phyloP scores from a whole-genome alignment of 139 green algal species.

The Dunaliella primolecta region DNA sequence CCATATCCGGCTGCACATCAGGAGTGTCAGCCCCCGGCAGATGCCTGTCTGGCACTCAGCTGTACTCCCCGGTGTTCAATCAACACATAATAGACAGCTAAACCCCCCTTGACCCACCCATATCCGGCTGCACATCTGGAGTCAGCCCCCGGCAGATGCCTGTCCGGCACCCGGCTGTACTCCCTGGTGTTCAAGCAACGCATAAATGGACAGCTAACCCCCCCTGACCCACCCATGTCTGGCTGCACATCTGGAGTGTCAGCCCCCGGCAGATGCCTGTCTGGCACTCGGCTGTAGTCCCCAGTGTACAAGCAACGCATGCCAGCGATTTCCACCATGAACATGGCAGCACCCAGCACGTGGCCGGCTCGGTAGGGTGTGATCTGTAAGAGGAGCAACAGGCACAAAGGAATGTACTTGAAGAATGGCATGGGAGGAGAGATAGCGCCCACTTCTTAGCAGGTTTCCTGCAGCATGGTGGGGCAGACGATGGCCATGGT shows the following conservation, averaged over 20 bases:
- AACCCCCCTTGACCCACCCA: constrained; percentile 71
- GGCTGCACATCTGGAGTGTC: constrained; percentile 83
- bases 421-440: too few relatives aligned
- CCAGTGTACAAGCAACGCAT: constrained; percentile 93
- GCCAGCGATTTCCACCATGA: constrained; percentile 93
- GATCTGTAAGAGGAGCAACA: constrained; percentile 44
- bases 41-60: constrained; percentile 79
- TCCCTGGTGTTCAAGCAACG: constrained; percentile 93
- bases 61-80: constrained; percentile 96
- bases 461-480: too few relatives aligned
- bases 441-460: too few relatives aligned
- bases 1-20: constrained; percentile 71
- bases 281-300: constrained; percentile 81
- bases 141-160: constrained; percentile 88
- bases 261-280: constrained; percentile 86
- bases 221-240: constrained; percentile 66
- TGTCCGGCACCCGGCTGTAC: constrained; percentile 80
- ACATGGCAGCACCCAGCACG: constrained; percentile 98
- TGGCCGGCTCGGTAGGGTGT: constrained; percentile 90
- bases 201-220: constrained; percentile 27
- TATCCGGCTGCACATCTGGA: constrained; percentile 74
- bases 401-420: too few relatives aligned
- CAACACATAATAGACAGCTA: constrained; percentile 61
- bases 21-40: constrained; percentile 89
- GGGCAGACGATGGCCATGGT: too few relatives aligned